Percentiles rank a stretch among this genome's conserved stretches.
phyloP scores from a whole-genome alignment of 371 early-diverging fungal species.

The Capillidium rhysosporum region DNA sequence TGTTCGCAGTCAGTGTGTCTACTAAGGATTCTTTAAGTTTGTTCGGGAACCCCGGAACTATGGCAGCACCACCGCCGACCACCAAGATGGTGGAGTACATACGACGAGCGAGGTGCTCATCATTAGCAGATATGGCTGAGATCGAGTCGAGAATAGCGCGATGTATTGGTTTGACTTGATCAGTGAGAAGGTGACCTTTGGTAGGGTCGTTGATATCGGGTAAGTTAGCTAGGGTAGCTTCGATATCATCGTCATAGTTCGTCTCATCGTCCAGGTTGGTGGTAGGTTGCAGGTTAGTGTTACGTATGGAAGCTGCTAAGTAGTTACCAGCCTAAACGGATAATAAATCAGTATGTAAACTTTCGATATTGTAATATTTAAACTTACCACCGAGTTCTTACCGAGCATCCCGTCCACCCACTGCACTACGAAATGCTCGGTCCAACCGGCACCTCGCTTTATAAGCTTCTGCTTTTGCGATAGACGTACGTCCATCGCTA shows the following conservation, averaged over 20 bases:
- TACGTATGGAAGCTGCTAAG: neutral
- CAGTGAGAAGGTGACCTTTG: neutral
- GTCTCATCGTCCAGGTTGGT: neutral
- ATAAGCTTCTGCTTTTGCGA: neutral
- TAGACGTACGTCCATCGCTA: neutral
- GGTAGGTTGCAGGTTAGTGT: neutral
- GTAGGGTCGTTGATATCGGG: neutral
- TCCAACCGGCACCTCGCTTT: neutral
- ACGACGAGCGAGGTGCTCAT: constrained; percentile 41
- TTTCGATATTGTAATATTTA: neutral
- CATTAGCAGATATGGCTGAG: constrained; percentile 29
- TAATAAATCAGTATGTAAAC: neutral
- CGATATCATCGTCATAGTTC: neutral
- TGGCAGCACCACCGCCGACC: constrained; percentile 60
- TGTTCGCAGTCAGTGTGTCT: neutral
- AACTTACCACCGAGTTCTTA: neutral
- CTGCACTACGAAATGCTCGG: neutral
- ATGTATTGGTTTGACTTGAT: constrained; percentile 25
- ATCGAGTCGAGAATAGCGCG: constrained; percentile 59
- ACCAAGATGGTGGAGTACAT: constrained; percentile 55
- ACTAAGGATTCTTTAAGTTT: neutral
- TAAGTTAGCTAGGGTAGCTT: neutral
- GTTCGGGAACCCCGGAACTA: neutral
- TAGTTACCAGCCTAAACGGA: too few relatives aligned
- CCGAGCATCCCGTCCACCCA: neutral